Evolutionary conservation across 257 asterid genomes (phyloP).

Genomic region (Marsdenia floribunda): DNA sequence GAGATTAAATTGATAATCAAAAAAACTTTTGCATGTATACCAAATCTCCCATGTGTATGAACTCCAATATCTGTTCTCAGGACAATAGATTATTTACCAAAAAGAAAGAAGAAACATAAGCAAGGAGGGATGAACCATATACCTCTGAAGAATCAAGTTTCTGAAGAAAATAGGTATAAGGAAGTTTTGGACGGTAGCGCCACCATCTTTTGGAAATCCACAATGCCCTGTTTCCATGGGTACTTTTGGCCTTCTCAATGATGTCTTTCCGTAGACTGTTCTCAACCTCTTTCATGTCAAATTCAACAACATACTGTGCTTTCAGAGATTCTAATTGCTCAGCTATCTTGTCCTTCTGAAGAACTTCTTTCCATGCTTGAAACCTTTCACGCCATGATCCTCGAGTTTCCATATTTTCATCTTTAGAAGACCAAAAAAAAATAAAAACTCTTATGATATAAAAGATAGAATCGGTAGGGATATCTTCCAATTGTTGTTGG

Average conservation of each 20-base stretch:
- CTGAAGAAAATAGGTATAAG: constrained; percentile 89
- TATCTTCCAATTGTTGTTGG: not conserved
- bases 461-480: not conserved
- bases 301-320: constrained; percentile 84
- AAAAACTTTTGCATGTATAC: not conserved
- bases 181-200: constrained; percentile 98
- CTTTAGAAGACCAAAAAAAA: constrained; percentile 28
- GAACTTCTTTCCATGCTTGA: constrained; percentile 70
- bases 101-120: constrained; percentile 13
- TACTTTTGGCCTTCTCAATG: constrained; percentile 54
- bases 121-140: constrained; percentile 16
- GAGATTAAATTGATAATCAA: not conserved
- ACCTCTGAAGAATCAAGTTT: constrained; percentile 97
- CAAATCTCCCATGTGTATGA: not conserved
- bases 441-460: too few species aligned
- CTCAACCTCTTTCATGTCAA: constrained; percentile 98
- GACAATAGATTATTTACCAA: not conserved
- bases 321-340: constrained; percentile 60
- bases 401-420: constrained; percentile 40
- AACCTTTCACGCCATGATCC: constrained; percentile 94
- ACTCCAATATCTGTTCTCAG: not conserved
- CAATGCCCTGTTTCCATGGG: constrained; percentile 70
- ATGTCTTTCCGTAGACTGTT: constrained; percentile 85
- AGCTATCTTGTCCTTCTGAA: constrained; percentile 64
- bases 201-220: constrained; percentile 99